Percentiles rank a stretch among this genome's conserved stretches.
Evolutionary conservation across 306 rosid species (phyloP).

Genomic region (Pyrus bretschneideri): DNA sequence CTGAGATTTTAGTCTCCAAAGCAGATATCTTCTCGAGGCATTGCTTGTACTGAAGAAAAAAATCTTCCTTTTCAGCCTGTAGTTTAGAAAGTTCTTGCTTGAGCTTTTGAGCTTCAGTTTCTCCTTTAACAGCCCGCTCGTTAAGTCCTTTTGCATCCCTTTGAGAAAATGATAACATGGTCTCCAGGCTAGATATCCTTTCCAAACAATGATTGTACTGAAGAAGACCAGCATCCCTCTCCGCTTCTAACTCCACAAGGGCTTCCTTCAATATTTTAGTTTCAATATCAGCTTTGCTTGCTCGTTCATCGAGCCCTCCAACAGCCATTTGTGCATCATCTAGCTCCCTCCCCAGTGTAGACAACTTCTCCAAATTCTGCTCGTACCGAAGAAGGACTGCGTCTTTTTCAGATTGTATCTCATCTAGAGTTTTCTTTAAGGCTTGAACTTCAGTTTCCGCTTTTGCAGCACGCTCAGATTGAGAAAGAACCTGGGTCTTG

Average conservation of each 20-base stretch:
- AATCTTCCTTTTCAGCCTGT: slow-evolving; percentile 63
- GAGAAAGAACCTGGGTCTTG: slow-evolving; percentile 31
- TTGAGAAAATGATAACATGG: slow-evolving; percentile 39
- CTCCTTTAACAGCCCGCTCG: slow-evolving; percentile 60
- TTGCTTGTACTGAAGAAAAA: slow-evolving; percentile 46
- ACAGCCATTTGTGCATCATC: slow-evolving; percentile 43
- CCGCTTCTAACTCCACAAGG: slow-evolving; percentile 49
- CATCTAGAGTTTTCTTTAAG: slow-evolving; percentile 46
- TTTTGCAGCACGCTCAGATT: slow-evolving; percentile 42
- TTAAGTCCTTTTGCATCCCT: slow-evolving; percentile 42
- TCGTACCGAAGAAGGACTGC: slow-evolving; percentile 61
- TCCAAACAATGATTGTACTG: slow-evolving; percentile 58
- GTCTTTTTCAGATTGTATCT: slow-evolving; percentile 76
- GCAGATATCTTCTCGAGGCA: slow-evolving; percentile 64
- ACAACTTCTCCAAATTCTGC: slow-evolving; percentile 60
- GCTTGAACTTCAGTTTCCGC: slow-evolving; percentile 59
- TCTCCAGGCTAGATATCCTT: slow-evolving; percentile 63
- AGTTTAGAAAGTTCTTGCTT: slow-evolving; percentile 51
- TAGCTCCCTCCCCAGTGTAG: slow-evolving; percentile 61
- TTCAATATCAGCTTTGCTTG: slow-evolving; percentile 88
- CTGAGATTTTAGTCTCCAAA: slow-evolving; percentile 60
- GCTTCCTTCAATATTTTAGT: slow-evolving; percentile 66
- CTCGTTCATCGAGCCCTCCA: slow-evolving; percentile 72
- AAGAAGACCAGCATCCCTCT: slow-evolving; percentile 63
- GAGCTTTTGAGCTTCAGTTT: slow-evolving; percentile 53